Evolutionary conservation across 2,329 filamentous ascomycete species (phyloP), one percentile per base, ranked within the genome.

Genomic region (Hypoxylon sp.): DNA sequence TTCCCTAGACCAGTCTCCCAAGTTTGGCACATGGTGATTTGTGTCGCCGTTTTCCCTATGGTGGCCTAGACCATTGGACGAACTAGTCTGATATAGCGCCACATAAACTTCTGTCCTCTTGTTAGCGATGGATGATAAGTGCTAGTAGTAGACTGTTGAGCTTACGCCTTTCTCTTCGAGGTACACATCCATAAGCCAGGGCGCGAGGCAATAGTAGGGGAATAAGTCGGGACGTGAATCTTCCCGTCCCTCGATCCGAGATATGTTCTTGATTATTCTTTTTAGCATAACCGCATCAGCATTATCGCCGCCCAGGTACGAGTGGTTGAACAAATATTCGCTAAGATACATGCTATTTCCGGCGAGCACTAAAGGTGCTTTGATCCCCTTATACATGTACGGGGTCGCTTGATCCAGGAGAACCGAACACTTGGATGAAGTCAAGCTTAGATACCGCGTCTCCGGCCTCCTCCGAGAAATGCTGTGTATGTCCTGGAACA

Each of bases 1-100:
- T 4, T 6, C 26, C 26, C 26, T 26, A 26, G 26, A 26, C 4
- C 26, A 26, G 26, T 26, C 26, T 26, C 26, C 4, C 3, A 4
- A 4, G 26, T 26, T 4, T 26, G 6, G 4, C 26, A 26, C 26
- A 26, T 26, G 26, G 26, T 14, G 46, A 37, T 17, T 14, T 50
- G 29, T 3, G 53, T 33, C 48, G 58, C 39, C 10, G 14, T 10
- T 3, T 33, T 22, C 22, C 62, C 55, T 42, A 59, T 54, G 10
- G 55, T 65, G n/a, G 50, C 55, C 31, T 42, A 65, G 11, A 65
- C n/a, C 22, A 65, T 31, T 11, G 54, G 62, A 24, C 44, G 62
- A 19, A 52, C 47, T 10, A 22, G 3, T 9, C 13, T 8, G 9
- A 59, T 3, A 14, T 64, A 64, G n/a, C 13, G 26, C 54, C 48